These are phyloP conservation scores for Rhododendron griersonianum DNA, from an alignment of 148 eudicot species.

Conservation along the genomic window DNA sequence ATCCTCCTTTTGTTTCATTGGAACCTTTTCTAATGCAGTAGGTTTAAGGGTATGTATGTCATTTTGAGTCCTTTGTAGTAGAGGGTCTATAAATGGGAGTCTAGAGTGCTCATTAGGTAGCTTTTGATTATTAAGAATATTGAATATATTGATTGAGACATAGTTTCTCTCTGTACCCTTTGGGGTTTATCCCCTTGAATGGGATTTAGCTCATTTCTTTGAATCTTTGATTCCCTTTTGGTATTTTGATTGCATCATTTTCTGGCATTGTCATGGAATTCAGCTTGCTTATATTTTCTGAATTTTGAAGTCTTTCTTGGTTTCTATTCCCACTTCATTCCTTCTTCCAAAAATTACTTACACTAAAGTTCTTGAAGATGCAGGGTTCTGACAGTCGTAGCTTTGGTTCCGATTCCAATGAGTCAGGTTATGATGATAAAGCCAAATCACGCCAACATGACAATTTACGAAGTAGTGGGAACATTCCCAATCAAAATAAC, in stretches of 20 bases:
- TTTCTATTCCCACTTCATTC: background rate
- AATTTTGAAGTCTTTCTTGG: background rate
- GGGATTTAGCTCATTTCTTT: too few species aligned
- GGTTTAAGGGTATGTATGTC: too few species aligned
- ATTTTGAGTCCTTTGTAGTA: too few species aligned
- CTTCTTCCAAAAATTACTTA: conserved; percentile 1
- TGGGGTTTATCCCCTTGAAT: too few species aligned
- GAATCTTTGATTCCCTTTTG: too few species aligned
- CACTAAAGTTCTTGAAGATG: conserved; percentile 10
- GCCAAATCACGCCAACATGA: conserved; percentile 24
- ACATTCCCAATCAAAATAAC: conserved; percentile 12
- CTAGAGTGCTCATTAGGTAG: too few species aligned
- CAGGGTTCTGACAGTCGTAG: conserved; percentile 42
- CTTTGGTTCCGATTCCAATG: conserved; percentile 35
- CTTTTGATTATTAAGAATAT: too few species aligned
- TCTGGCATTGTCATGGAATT: background rate
- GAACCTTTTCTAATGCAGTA: background rate
- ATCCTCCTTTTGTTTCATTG: background rate
- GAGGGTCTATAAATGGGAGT: too few species aligned
- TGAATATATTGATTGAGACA: too few species aligned
- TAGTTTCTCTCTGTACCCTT: too few species aligned
- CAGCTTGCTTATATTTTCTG: conserved; percentile 1
- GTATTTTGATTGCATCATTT: too few species aligned
- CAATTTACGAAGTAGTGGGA: conserved; percentile 13
- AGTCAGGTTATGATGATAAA: conserved; percentile 21